Evolutionary conservation across 23 red algal species (phyloP), one percentile per base, ranked within the genome.

Genomic region (Gracilaria caudata): DNA sequence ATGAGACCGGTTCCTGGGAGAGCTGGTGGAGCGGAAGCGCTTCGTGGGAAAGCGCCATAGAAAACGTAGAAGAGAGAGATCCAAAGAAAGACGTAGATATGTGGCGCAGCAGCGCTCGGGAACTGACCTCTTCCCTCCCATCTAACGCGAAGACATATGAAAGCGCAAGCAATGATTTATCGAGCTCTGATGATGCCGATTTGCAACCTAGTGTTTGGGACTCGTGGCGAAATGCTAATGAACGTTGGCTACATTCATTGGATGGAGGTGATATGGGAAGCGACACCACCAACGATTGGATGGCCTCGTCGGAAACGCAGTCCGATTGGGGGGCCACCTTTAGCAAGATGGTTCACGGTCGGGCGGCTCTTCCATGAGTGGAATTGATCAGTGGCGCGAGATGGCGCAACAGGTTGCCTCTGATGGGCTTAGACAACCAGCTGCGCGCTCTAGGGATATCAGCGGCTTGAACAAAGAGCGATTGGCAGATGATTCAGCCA

Each of bases 61-160:
- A 68, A 25, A 61, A 32, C 11, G 54, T 41, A 24, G 23, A 81
- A 19, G 24, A 75, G 76, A 45, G 84, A 46, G 92, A 94, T 38
- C 64, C 84, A 19, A 94, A 94, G 66, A 55, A 68, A 24, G 92
- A 94, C 54, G 92, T 94, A 17, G 92, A 94, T 61, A 86, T 88
- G 83, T 94, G 92, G 92, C 83, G 92, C 44, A 43, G 71, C 11
- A 86, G 73, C 35, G 91, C 91, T 12, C 80, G 51, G 2, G 72
- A 94, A 36, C 81, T 94, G 25, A 74, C 68, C 3, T 61, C 77
- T 24, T 28, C 71, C 2, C 19, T 6, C 17, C 30, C 35, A 19
- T 46, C 85, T 0, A 17, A 16, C 19, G 25, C 49, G 28, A 0
- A 47, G 21, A 34, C 12, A 16, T 16, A 1, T 29, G 45, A 55